Evolutionary conservation across 768 basidiomycete species (phyloP).

Genomic region (Trametes elegans): DNA sequence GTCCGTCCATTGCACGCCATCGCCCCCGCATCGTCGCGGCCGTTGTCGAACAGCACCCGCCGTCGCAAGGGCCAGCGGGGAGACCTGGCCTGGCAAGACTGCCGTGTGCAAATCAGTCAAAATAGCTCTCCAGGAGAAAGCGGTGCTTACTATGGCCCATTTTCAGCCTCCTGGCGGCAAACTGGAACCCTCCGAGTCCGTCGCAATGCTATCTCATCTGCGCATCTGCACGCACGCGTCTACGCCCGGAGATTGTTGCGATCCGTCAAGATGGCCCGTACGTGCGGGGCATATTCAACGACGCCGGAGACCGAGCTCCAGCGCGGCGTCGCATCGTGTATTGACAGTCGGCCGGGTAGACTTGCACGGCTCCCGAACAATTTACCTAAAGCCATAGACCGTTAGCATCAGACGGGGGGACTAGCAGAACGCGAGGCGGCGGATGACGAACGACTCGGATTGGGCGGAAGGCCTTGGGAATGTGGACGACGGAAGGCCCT

Average conservation of each 20-base stretch:
- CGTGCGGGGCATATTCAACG: neutral
- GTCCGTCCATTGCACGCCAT: neutral
- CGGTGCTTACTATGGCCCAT: constrained; percentile 11
- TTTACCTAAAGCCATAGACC: neutral
- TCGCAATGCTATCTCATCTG: constrained; percentile 9
- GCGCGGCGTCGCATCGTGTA: neutral
- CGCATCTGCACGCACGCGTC: constrained; percentile 7
- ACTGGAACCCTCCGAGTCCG: constrained; percentile 6
- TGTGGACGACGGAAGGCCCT: neutral
- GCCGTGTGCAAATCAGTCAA: constrained; percentile 16
- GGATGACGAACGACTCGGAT: neutral
- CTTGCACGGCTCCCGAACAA: neutral
- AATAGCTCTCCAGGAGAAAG: constrained; percentile 10
- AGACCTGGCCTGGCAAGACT: neutral
- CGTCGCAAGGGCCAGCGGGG: neutral
- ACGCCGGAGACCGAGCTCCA: constrained; percentile 2
- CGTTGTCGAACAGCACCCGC: neutral
- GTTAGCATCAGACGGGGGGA: neutral
- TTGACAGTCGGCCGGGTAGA: neutral
- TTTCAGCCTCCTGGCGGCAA: constrained; percentile 1
- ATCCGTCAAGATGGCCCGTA: constrained; percentile 10
- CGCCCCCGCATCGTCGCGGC: neutral
- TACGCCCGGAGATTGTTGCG: constrained; percentile 17
- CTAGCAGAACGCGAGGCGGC: neutral
- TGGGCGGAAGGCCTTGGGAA: neutral